Percentiles rank a stretch among this genome's conserved stretches.
Conservation (phyloP, 2,329 filamentous ascomycete genomes). For the Esteya vermicola region DNA sequence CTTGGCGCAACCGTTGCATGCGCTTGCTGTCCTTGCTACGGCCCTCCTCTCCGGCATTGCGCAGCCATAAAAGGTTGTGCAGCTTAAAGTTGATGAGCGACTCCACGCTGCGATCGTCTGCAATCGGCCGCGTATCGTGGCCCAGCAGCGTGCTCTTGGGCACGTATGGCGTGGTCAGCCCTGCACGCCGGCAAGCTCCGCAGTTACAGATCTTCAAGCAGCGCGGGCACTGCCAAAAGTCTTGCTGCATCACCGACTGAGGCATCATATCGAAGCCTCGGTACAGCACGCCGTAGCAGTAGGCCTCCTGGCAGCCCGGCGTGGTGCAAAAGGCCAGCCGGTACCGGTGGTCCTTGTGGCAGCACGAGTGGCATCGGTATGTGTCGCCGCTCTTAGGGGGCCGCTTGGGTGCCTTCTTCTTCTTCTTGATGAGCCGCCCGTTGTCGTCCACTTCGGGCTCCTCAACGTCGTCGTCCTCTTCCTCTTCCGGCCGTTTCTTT, state of each 20-base stretch:
- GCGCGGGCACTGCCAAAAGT: conserved; percentile 77
- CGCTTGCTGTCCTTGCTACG: conserved; percentile 41
- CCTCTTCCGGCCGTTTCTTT: conserved; percentile 27
- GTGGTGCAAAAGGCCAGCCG: conserved; percentile 69
- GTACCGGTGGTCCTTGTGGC: conserved; percentile 66
- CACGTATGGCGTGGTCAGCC: conserved; percentile 62
- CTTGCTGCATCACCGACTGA: conserved; percentile 63
- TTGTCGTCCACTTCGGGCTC: conserved; percentile 50
- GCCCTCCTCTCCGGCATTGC: conserved; percentile 41
- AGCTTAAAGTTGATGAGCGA: conserved; percentile 79
- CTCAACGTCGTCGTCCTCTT: conserved; percentile 26
- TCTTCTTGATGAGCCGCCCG: conserved; percentile 28
- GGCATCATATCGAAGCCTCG: conserved; percentile 86
- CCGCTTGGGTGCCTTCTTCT: conserved; percentile 44
- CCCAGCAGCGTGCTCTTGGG: conserved; percentile 81
- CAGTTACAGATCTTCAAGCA: conserved; percentile 83
- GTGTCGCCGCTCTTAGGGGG: conserved; percentile 40
- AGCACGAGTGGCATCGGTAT: conserved; percentile 68
- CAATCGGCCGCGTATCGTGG: conserved; percentile 79
- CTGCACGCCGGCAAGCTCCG: conserved; percentile 53
- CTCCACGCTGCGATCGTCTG: conserved; percentile 83
- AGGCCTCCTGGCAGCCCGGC: conserved; percentile 55
- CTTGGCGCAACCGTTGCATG: conserved; percentile 40
- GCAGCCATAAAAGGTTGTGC: conserved; percentile 77
- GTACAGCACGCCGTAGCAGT: conserved; percentile 89